Percentiles rank a stretch among this genome's conserved stretches.
Evolutionary conservation across 2,329 filamentous ascomycete genomes (phyloP).

Genomic region (Alternaria gaisen): DNA sequence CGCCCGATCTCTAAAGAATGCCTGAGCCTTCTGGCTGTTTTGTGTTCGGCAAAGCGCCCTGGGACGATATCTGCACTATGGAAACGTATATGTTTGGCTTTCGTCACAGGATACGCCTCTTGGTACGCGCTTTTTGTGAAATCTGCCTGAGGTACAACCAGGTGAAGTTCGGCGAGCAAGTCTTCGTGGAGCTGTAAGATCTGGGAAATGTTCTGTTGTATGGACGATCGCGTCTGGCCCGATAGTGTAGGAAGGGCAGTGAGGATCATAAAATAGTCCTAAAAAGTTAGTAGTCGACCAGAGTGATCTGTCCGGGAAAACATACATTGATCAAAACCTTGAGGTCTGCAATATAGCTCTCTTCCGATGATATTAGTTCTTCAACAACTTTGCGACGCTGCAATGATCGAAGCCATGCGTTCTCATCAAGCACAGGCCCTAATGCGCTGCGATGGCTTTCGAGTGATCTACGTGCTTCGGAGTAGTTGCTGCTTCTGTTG

Average conservation of each 20-base stretch:
- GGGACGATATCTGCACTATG: constrained; percentile 59
- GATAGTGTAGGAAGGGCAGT: constrained; percentile 74
- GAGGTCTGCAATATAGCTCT: constrained; percentile 86
- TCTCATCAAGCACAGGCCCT: constrained; percentile 68
- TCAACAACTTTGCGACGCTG: constrained; percentile 83
- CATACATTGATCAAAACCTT: constrained; percentile 85
- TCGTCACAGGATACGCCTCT: constrained; percentile 43
- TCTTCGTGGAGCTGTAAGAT: constrained; percentile 86
- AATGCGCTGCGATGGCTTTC: constrained; percentile 63
- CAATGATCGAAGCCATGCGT: constrained; percentile 73
- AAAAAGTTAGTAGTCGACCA: constrained; percentile 1
- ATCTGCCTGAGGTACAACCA: constrained; percentile 71
- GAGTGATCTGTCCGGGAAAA: neutral
- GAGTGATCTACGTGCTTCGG: constrained; percentile 68
- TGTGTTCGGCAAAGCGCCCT: constrained; percentile 47
- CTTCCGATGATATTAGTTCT: constrained; percentile 86
- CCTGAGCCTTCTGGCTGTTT: constrained; percentile 48
- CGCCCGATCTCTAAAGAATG: constrained; percentile 58
- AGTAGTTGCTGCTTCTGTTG: constrained; percentile 66
- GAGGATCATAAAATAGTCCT: constrained; percentile 65
- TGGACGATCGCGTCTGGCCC: constrained; percentile 71
- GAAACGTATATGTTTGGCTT: constrained; percentile 57
- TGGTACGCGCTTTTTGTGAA: constrained; percentile 50
- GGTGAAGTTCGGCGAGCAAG: constrained; percentile 77
- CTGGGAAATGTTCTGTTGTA: constrained; percentile 80